phyloP scores from a whole-genome alignment of 495 filamentous ascomycete genomes.

The Coniosporium apollinis region DNA sequence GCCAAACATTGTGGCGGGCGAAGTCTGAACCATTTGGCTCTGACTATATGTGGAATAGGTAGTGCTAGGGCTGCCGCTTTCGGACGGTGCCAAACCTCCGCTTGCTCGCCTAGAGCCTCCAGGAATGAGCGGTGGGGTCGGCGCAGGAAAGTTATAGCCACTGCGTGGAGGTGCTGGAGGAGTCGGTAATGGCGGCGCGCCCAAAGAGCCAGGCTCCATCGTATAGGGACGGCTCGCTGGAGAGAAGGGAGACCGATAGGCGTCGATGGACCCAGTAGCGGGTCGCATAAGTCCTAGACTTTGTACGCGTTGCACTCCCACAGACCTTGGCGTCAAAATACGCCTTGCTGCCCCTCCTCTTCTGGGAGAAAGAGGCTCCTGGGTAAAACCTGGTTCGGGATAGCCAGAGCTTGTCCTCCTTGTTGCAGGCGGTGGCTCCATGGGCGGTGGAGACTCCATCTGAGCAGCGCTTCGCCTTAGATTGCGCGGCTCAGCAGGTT shows the following conservation, averaged over 20 bases:
- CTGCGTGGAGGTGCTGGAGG: conserved; percentile 10
- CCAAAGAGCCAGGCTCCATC: conserved; percentile 14
- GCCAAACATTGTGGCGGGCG: conserved; percentile 5
- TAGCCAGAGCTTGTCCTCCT: not conserved
- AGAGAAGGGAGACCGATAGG: conserved; percentile 19
- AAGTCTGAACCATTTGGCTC: conserved; percentile 5
- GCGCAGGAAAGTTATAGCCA: conserved; percentile 9
- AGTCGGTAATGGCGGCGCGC: conserved; percentile 17
- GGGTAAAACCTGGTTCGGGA: conserved; percentile 1
- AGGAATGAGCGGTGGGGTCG: conserved; percentile 6
- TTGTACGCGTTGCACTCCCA: conserved; percentile 16
- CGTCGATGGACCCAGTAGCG: conserved; percentile 18
- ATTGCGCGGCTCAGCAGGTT: conserved; percentile 1
- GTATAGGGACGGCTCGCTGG: conserved; percentile 11
- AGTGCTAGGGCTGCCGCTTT: conserved; percentile 14
- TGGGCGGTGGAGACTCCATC: conserved; percentile 7
- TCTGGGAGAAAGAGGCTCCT: not conserved
- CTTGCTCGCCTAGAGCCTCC: conserved; percentile 4
- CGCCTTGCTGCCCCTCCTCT: conserved; percentile 7
- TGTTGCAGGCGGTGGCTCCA: conserved; percentile 5
- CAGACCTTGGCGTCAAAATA: conserved; percentile 21
- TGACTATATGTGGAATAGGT: conserved; percentile 15
- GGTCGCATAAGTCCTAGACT: conserved; percentile 15
- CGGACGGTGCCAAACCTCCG: conserved; percentile 2
- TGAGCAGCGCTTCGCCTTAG: conserved; percentile 11